phyloP scores from a whole-genome alignment of 139 green algal species.

The Picochlorum sp. region DNA sequence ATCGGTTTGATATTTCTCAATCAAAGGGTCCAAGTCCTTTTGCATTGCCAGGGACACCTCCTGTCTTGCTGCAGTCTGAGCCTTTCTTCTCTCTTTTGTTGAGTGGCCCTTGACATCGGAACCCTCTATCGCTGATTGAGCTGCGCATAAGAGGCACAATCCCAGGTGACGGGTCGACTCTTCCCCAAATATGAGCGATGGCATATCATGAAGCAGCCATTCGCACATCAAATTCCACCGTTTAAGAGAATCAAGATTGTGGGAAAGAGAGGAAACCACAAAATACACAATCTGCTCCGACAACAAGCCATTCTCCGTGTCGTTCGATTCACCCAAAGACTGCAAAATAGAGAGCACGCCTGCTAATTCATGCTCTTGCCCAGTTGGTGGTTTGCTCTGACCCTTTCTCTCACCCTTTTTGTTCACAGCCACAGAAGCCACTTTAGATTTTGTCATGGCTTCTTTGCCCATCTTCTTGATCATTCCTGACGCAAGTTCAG shows the following conservation, averaged over 20 bases:
- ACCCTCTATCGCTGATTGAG: neutral
- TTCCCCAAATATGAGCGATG: constrained; percentile 19
- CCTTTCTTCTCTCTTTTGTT: constrained; percentile 1
- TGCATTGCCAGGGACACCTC: constrained; percentile 42
- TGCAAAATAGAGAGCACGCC: constrained; percentile 38
- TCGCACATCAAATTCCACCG: constrained; percentile 35
- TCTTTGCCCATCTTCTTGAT: constrained; percentile 38
- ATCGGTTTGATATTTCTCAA: constrained; percentile 42
- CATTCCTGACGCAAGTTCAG: constrained; percentile 49
- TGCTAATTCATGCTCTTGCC: constrained; percentile 30
- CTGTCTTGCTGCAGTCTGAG: constrained; percentile 22
- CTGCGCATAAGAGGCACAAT: neutral
- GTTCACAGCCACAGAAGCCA: neutral
- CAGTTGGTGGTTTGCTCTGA: neutral
- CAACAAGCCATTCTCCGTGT: constrained; percentile 16
- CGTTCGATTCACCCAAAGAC: constrained; percentile 1
- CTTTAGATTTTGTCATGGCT: neutral
- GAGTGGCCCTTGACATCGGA: constrained; percentile 2
- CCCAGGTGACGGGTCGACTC: constrained; percentile 18
- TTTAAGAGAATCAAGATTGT: constrained; percentile 29
- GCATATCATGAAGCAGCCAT: constrained; percentile 32
- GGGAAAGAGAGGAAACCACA: constrained; percentile 26
- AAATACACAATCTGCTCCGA: constrained; percentile 19
- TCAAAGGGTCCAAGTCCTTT: constrained; percentile 34
- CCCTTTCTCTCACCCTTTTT: neutral